Conservation (phyloP, 2,329 filamentous ascomycete species). For the Colletotrichum trifolii region DNA sequence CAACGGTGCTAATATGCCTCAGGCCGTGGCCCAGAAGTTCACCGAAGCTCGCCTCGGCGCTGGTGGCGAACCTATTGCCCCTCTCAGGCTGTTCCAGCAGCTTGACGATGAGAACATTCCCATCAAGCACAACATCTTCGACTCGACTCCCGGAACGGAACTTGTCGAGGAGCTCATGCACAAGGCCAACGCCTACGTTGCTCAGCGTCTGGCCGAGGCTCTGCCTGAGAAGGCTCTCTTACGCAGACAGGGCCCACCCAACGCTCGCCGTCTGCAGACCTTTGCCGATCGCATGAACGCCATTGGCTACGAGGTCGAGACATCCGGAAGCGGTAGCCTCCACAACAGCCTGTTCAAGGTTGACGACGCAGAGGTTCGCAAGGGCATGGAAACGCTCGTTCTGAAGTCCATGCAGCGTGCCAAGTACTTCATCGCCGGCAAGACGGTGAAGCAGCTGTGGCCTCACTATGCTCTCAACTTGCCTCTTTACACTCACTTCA, state of each 20-base stretch:
- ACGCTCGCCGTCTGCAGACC: slow-evolving; percentile 86
- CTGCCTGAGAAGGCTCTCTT: slow-evolving; percentile 94
- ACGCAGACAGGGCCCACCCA: slow-evolving; percentile 86
- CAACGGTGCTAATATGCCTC: slow-evolving; percentile 39
- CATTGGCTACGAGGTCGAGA: slow-evolving; percentile 90
- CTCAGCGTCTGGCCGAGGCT: slow-evolving; percentile 81
- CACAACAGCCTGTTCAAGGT: slow-evolving; percentile 97
- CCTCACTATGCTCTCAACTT: slow-evolving; percentile 93
- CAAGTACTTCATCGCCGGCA: slow-evolving; percentile 91
- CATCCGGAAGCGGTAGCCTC: slow-evolving; percentile 86
- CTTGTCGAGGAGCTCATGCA: slow-evolving; percentile 95
- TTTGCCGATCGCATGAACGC: slow-evolving; percentile 94
- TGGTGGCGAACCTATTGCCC: slow-evolving; percentile 81
- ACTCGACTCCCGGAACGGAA: slow-evolving; percentile 88
- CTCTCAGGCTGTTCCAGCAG: slow-evolving; percentile 90
- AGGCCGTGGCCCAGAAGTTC: slow-evolving; percentile 88
- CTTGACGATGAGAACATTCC: slow-evolving; percentile 98
- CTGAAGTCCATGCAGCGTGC: slow-evolving; percentile 96
- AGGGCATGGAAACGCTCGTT: slow-evolving; percentile 96
- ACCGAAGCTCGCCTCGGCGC: slow-evolving; percentile 87
- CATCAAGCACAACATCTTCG: slow-evolving; percentile 95
- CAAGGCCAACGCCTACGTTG: slow-evolving; percentile 91
- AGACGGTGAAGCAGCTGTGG: slow-evolving; percentile 80
- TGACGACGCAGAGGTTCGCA: slow-evolving; percentile 87
- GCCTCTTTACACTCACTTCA: slow-evolving; percentile 97